Evolutionary conservation across 2,329 filamentous ascomycete genomes (phyloP).

Genomic region (Bipolaris sorokiniana): DNA sequence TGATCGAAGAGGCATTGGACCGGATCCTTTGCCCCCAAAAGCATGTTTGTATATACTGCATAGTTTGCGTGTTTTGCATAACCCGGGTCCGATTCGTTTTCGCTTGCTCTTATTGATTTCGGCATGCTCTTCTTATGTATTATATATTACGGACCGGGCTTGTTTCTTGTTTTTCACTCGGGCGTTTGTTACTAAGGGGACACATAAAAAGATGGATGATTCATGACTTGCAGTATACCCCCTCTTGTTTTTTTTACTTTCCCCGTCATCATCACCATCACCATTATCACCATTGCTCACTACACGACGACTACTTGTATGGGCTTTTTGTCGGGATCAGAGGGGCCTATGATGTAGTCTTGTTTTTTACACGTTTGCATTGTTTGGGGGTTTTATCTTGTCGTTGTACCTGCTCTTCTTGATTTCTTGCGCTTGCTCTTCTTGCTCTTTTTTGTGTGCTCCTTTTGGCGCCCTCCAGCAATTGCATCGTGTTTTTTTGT

Average conservation of each 20-base stretch:
- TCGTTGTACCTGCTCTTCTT: not conserved
- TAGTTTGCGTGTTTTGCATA: constrained; percentile 5
- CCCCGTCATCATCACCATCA: not conserved
- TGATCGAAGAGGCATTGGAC: not conserved
- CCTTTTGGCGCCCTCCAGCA: too few relatives aligned
- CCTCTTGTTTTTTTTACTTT: not conserved
- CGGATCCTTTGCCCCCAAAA: not conserved
- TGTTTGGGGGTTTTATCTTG: not conserved
- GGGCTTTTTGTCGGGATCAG: too few relatives aligned
- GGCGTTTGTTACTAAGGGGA: constrained; percentile 4
- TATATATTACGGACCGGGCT: not conserved
- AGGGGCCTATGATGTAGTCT: not conserved
- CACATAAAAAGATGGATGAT: constrained; percentile 7
- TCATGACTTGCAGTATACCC: constrained; percentile 8
- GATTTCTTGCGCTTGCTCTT: not conserved
- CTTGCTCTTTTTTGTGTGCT: too few relatives aligned
- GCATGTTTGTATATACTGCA: not conserved
- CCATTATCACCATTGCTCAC: too few relatives aligned
- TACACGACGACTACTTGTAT: too few relatives aligned
- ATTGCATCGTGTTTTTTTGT: too few relatives aligned
- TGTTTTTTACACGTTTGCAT: not conserved
- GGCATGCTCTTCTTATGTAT: not conserved
- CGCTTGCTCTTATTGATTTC: not conserved
- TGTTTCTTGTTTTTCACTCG: not conserved
- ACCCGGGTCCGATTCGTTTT: not conserved